phyloP scores from a whole-genome alignment of 2,329 filamentous ascomycete species.

The Fusarium proliferatum region DNA sequence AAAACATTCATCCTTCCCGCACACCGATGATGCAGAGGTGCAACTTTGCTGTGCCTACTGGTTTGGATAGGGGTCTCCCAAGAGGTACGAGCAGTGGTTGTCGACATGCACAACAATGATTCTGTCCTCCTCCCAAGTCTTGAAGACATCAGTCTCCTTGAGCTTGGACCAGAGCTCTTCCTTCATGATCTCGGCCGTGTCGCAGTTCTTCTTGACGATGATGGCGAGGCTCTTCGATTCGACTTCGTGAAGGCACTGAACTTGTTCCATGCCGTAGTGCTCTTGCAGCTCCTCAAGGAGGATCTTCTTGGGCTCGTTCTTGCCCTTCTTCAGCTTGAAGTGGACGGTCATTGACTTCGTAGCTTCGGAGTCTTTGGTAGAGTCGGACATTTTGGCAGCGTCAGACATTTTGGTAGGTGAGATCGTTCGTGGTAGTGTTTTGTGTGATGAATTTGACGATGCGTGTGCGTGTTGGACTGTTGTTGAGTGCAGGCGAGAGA shows the following conservation, averaged over 20 bases:
- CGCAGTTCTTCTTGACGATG: background rate
- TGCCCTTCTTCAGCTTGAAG: background rate
- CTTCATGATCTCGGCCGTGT: background rate
- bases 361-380: too few relatives aligned
- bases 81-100: background rate
- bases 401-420: background rate
- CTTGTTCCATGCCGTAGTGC: background rate
- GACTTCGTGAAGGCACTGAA: rapidly evolving
- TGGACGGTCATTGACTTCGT: background rate
- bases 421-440: background rate
- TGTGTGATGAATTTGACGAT: background rate
- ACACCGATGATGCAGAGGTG: rapidly evolving
- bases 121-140: background rate
- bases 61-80: background rate
- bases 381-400: background rate
- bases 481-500: background rate
- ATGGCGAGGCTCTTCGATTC: background rate
- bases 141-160: background rate
- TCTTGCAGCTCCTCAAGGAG: background rate
- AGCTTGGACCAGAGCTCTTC: background rate
- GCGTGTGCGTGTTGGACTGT: background rate
- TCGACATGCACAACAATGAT: background rate
- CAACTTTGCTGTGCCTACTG: background rate
- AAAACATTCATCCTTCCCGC: rapidly evolving
- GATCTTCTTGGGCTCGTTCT: background rate